phyloP scores from a whole-genome alignment of 2,329 filamentous ascomycete species.

The Metarhizium humberi region DNA sequence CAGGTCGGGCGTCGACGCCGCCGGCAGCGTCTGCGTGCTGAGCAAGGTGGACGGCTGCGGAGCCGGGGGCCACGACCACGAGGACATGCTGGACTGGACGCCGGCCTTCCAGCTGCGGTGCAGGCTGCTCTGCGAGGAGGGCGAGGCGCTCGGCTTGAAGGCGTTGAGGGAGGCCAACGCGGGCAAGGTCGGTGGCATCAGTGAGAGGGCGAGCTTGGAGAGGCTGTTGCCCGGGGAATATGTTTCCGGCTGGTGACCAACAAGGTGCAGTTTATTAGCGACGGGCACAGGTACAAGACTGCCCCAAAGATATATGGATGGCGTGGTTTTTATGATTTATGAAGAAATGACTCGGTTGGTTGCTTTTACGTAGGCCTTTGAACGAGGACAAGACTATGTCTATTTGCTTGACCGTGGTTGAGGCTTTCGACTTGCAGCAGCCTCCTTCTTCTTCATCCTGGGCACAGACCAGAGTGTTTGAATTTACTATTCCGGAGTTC shows the following conservation, averaged over 20 bases:
- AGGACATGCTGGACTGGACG: slow-evolving; percentile 4
- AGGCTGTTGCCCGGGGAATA: neutral
- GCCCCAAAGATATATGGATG: too few species aligned
- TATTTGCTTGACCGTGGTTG: too few species aligned
- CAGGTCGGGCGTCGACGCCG: neutral
- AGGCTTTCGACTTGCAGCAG: too few species aligned
- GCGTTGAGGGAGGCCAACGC: neutral
- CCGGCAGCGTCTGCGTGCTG: neutral
- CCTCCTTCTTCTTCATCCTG: too few species aligned
- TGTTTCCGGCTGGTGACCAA: neutral
- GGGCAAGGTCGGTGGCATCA: neutral
- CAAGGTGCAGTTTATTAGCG: too few species aligned
- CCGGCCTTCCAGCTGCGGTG: slow-evolving; percentile 3
- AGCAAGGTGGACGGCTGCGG: neutral
- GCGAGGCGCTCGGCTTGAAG: neutral
- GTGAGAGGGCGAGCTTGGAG: neutral
- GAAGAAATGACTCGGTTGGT: too few species aligned
- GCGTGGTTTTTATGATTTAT: too few species aligned
- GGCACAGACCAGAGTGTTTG: too few species aligned
- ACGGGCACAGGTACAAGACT: too few species aligned
- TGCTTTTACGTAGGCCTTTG: too few species aligned
- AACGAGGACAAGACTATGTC: too few species aligned
- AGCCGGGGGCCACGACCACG: neutral
- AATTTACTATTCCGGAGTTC: too few species aligned
- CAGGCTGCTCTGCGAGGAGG: slow-evolving; percentile 5